Percentiles rank a stretch among this genome's conserved stretches.
Evolutionary conservation across 805 yeast species (phyloP).

Genomic region (Starmerella kuoi): DNA sequence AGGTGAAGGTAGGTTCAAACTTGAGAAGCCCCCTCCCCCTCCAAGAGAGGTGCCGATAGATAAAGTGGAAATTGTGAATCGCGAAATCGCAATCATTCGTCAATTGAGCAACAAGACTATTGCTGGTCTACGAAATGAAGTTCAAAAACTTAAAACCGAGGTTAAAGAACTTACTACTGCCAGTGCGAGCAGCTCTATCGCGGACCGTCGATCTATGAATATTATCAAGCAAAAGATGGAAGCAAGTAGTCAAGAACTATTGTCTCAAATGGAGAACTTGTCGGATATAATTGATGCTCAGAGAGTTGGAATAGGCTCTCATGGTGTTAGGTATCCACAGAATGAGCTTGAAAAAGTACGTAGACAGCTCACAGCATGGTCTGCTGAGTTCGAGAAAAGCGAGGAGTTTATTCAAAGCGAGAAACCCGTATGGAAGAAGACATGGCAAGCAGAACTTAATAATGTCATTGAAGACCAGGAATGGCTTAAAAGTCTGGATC

Average conservation of each 20-base stretch:
- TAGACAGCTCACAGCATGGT: conserved; percentile 53
- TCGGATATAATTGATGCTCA: conserved; percentile 85
- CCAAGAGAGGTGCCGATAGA: conserved; percentile 5
- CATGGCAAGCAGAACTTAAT: conserved; percentile 86
- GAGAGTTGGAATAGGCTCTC: conserved; percentile 78
- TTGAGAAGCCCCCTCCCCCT: conserved; percentile 12
- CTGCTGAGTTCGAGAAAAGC: conserved; percentile 40
- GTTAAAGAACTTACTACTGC: conserved; percentile 40
- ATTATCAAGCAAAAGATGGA: conserved; percentile 61
- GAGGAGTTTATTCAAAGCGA: conserved; percentile 53
- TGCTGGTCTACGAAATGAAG: conserved; percentile 33
- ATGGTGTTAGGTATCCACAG: conserved; percentile 72
- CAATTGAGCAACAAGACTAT: conserved; percentile 42
- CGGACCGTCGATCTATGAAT: conserved; percentile 50
- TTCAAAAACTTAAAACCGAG: conserved; percentile 36
- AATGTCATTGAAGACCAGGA: conserved; percentile 90
- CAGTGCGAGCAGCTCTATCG: conserved; percentile 14
- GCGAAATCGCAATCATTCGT: conserved; percentile 47
- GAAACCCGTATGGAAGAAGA: conserved; percentile 73
- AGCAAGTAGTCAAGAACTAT: conserved; percentile 57
- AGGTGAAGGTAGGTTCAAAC: conserved; percentile 15
- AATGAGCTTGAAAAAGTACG: conserved; percentile 57
- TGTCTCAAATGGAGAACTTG: conserved; percentile 76
- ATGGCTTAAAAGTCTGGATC: conserved; percentile 80
- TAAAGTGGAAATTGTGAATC: conserved; percentile 31